phyloP scores from a whole-genome alignment of 192 early-diverging fungal genomes.

The Radiomyces spectabilis region DNA sequence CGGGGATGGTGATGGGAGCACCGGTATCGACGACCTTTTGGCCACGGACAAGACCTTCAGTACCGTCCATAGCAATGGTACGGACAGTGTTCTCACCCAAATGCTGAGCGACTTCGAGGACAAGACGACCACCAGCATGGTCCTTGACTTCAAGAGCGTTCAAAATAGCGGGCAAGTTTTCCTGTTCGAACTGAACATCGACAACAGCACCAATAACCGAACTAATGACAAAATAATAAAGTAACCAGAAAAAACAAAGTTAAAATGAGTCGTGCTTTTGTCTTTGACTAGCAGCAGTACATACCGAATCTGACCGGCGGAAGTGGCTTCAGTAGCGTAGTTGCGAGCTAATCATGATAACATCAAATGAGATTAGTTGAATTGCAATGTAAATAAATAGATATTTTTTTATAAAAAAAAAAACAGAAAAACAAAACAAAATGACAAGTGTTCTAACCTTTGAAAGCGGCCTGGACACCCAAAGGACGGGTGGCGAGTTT shows the following conservation, averaged over 20 bases:
- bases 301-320: slow-evolving; percentile 78
- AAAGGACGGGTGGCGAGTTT: slow-evolving; percentile 14
- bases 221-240: slow-evolving; percentile 38
- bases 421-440: background rate
- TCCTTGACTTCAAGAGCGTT: slow-evolving; percentile 93
- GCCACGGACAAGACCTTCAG: slow-evolving; percentile 93
- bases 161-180: slow-evolving; percentile 85
- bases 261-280: too few relatives aligned
- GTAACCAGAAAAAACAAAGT: too few relatives aligned
- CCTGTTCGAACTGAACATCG: slow-evolving; percentile 91
- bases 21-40: slow-evolving; percentile 93
- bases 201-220: slow-evolving; percentile 96
- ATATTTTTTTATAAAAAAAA: too few relatives aligned
- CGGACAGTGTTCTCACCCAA: slow-evolving; percentile 98
- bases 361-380: too few relatives aligned
- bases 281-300: too few relatives aligned
- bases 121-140: slow-evolving; percentile 72
- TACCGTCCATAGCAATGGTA: slow-evolving; percentile 99
- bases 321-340: slow-evolving; percentile 57
- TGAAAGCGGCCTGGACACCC: slow-evolving; percentile 5
- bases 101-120: slow-evolving; percentile 94
- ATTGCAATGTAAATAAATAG: too few relatives aligned
- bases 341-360: slow-evolving; percentile 26
- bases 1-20: slow-evolving; percentile 85
- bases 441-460: background rate